Percentiles rank a stretch among this genome's conserved stretches.
Conservation (phyloP, 129 eudicot species). For the Apium graveolens region DNA sequence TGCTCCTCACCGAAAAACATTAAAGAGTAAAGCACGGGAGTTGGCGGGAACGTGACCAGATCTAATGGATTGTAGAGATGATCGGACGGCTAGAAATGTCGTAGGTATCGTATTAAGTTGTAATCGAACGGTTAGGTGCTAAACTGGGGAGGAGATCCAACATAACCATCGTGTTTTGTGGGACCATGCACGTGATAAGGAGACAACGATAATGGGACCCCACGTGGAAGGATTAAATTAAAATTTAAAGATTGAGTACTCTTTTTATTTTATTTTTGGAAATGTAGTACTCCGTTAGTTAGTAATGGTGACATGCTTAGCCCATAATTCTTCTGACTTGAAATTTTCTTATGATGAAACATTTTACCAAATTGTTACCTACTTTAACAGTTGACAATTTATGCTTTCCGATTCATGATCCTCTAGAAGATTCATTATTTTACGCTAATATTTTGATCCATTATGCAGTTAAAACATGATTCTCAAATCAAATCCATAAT, state of each 20-base stretch:
- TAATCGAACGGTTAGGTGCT: neutral
- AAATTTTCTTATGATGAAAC: neutral
- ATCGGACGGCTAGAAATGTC: neutral
- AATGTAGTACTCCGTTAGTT: too few relatives aligned
- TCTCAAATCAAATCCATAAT: neutral
- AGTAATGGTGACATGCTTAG: neutral
- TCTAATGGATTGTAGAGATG: neutral
- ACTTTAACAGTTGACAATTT: neutral
- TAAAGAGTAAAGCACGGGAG: too few relatives aligned
- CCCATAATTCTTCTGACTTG: neutral
- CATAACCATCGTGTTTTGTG: neutral
- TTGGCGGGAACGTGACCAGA: neutral
- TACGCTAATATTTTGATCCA: neutral
- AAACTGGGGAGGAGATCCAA: neutral
- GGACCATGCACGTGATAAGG: conserved; percentile 2
- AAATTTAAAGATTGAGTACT: too few relatives aligned
- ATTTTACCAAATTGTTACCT: neutral
- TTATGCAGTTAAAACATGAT: neutral
- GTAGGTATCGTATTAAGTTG: neutral
- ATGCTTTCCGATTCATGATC: neutral
- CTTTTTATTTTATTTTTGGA: too few relatives aligned
- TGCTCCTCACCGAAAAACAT: too few relatives aligned
- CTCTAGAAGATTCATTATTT: neutral
- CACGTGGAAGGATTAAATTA: too few relatives aligned
- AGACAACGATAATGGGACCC: neutral